Evolutionary conservation across 1,284 basidiomycete genomes (phyloP), one percentile per base, ranked within the genome.

Genomic region (Leccinum pachyderme): DNA sequence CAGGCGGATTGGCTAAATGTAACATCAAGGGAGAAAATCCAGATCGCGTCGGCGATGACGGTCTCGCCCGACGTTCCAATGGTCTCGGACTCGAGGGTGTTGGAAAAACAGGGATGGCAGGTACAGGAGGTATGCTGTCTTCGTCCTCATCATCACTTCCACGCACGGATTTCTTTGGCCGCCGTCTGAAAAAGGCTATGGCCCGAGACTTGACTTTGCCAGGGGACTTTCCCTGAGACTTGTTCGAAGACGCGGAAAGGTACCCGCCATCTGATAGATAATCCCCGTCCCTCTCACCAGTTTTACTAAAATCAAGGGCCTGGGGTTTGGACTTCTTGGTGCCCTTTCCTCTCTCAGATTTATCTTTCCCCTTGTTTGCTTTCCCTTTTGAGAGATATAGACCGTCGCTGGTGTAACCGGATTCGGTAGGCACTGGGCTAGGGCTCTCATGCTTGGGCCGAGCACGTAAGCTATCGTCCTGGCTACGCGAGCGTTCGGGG

Each of bases 181-280:
- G 64, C 28, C 70, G 68, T 39, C 70, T 63, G 53, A 69, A 69
- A 58, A 69, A 69, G 15, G 67, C 63, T 58, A 69, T 69, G 41
- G 67, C 69, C 49, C 70, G 69, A 27, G 70, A 65, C 53, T 65
- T 69, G 8, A 68, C 59, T 24, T 53, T 68, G 39, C 67, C 44
- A 5, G 68, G 35, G 0, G 67, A 65, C 51, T 68, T 68, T 43
- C 63, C 59, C 48, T 53, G 67, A 5, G 70, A 69, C 49, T 71
- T 69, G 51, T 60, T 72, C 2, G 67, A 69, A 43, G 67, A 72
- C 1, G 67, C 69, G n/a, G 67, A 69, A 44, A 69, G 63, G 50
- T 69, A 69, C 2, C 69, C 67, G 2, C 67, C 67, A 15, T 69
- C 67, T 13, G 67, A 69, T 0, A 59, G 13, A 43, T 65, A 67